These are phyloP conservation scores for Botrytis porri DNA, from an alignment of 2,329 filamentous ascomycete genomes.

Conservation along the genomic window DNA sequence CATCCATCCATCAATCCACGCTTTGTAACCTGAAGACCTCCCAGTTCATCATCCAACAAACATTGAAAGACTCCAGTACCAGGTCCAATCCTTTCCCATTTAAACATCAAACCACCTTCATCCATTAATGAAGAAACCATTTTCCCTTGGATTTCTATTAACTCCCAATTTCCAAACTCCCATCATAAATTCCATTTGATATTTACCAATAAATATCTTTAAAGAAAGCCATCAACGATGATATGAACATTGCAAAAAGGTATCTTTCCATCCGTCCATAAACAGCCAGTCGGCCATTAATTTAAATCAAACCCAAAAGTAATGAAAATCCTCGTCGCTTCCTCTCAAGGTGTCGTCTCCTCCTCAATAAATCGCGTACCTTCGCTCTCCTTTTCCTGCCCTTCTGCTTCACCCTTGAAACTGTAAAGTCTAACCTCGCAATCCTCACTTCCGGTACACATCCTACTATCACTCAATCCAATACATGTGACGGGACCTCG, in stretches of 20 bases:
- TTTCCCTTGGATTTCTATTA: background rate
- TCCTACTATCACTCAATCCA: constrained; percentile 80
- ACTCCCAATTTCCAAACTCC: background rate
- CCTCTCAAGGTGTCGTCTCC: background rate
- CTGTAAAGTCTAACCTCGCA: constrained; percentile 84
- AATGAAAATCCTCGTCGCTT: background rate
- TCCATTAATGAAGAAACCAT: background rate
- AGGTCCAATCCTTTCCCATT: background rate
- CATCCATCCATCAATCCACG: background rate
- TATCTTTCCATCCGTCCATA: constrained; percentile 12
- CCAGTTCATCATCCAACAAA: background rate
- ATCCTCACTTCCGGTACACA: constrained; percentile 92
- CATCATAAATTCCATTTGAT: background rate
- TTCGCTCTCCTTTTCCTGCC: background rate
- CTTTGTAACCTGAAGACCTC: background rate
- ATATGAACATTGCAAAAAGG: background rate
- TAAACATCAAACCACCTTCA: background rate
- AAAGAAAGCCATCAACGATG: background rate
- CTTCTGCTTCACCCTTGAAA: constrained; percentile 46
- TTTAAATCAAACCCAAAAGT: background rate
- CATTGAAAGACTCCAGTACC: background rate
- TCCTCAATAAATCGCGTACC: background rate
- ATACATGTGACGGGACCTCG: constrained; percentile 90
- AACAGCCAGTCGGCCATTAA: background rate
- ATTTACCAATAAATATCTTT: too few relatives aligned